Conservation (phyloP, 1,284 basidiomycete species). For the Sutorius eximius region DNA sequence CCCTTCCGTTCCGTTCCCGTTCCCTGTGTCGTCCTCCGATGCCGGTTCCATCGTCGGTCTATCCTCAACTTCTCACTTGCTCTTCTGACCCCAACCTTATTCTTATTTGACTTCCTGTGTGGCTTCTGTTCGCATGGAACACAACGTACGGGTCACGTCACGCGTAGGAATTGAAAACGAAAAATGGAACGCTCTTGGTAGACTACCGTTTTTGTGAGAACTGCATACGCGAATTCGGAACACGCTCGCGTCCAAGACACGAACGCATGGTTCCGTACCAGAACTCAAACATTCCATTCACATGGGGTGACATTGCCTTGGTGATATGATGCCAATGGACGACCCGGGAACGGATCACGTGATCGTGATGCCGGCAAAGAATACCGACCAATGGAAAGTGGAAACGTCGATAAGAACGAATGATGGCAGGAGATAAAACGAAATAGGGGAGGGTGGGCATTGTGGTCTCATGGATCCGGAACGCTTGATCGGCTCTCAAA, state of each 20-base stretch:
- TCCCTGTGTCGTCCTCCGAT: not conserved
- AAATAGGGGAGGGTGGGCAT: not conserved
- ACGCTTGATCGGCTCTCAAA: not conserved
- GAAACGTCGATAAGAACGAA: no score
- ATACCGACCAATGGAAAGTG: not conserved
- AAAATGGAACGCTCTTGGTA: not conserved
- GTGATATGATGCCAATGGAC: not conserved
- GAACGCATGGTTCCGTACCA: not conserved
- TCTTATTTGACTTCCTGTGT: not conserved
- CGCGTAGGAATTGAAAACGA: not conserved
- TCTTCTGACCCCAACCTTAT: not conserved
- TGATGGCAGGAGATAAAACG: not conserved
- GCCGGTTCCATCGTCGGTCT: not conserved
- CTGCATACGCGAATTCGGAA: not conserved
- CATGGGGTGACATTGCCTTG: not conserved
- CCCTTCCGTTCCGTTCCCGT: not conserved
- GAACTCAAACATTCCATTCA: not conserved
- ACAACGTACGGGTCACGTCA: not conserved
- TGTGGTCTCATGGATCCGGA: not conserved
- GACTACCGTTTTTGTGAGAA: not conserved
- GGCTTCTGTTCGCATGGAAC: no score
- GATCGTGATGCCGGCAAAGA: not conserved
- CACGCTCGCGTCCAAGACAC: not conserved
- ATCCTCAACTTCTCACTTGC: not conserved
- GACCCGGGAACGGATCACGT: not conserved